These are phyloP conservation scores for Heliamphora pulchella DNA, from an alignment of 179 eudicot species.

Conservation along the genomic window DNA sequence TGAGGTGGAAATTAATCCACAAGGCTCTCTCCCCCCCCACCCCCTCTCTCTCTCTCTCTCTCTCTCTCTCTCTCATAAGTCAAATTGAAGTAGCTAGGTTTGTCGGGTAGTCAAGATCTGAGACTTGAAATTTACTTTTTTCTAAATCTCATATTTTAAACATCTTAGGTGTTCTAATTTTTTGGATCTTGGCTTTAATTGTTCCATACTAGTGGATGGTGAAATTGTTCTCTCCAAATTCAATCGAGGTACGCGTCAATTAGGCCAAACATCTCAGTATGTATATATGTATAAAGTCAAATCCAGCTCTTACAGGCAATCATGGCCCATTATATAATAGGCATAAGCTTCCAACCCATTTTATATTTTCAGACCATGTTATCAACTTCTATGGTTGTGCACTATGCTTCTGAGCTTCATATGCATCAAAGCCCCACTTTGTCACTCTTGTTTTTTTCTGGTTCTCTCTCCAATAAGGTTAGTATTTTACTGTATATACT, in stretches of 20 bases:
- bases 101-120: too few species aligned
- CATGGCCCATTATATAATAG: conserved; percentile 15
- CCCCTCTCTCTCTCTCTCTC: neutral
- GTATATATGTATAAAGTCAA: conserved; percentile 17
- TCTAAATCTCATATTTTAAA: too few species aligned
- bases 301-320: conserved; percentile 17
- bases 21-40: neutral
- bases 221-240: too few species aligned
- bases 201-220: too few species aligned
- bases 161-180: too few species aligned
- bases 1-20: conserved; percentile 38
- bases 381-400: neutral
- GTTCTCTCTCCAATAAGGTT: conserved; percentile 10
- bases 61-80: neutral
- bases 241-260: too few species aligned
- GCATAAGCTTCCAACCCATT: neutral
- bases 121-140: too few species aligned
- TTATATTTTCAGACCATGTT: conserved; percentile 4
- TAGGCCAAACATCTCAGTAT: too few species aligned
- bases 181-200: too few species aligned
- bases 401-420: conserved; percentile 1
- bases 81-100: too few species aligned
- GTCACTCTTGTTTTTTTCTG: neutral
- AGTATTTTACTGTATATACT: neutral
- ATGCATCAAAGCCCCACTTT: conserved; percentile 7